Percentiles rank a stretch among this genome's conserved stretches.
These are phyloP conservation scores for Fraxinus xanthoxyloides DNA, from an alignment of 305 asterid species.

Conservation along the genomic window DNA sequence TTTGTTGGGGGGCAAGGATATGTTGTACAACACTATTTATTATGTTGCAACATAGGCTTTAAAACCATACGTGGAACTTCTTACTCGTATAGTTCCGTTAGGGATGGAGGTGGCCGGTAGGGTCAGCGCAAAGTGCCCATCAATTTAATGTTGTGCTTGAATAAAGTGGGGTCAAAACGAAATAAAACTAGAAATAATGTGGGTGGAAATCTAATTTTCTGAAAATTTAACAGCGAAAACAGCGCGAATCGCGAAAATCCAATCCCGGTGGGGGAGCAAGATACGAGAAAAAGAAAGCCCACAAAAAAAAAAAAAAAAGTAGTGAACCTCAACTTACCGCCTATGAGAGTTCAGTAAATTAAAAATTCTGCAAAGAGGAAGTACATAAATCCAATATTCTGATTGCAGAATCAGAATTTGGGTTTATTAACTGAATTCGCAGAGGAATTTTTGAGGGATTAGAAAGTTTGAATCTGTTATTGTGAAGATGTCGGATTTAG, in stretches of 20 bases:
- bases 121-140: neutral
- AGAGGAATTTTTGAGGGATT: conserved; percentile 7
- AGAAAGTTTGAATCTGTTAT: conserved; percentile 21
- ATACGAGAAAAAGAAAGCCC: conserved; percentile 7
- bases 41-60: neutral
- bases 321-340: neutral
- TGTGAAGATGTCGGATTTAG: conserved; percentile 82
- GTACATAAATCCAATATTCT: neutral
- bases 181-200: neutral
- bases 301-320: neutral
- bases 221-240: conserved; percentile 28
- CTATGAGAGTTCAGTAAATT: neutral
- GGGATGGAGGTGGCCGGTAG: neutral
- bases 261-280: neutral
- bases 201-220: conserved; percentile 14
- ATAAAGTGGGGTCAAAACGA: neutral
- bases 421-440: conserved; percentile 1
- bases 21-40: neutral
- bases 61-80: neutral
- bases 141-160: neutral
- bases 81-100: neutral
- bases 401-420: neutral
- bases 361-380: neutral
- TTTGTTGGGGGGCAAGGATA: neutral
- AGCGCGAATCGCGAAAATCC: conserved; percentile 43